Evolutionary conservation across 2,329 filamentous ascomycete genomes (phyloP).

Genomic region (Aspergillus calidoustus): DNA sequence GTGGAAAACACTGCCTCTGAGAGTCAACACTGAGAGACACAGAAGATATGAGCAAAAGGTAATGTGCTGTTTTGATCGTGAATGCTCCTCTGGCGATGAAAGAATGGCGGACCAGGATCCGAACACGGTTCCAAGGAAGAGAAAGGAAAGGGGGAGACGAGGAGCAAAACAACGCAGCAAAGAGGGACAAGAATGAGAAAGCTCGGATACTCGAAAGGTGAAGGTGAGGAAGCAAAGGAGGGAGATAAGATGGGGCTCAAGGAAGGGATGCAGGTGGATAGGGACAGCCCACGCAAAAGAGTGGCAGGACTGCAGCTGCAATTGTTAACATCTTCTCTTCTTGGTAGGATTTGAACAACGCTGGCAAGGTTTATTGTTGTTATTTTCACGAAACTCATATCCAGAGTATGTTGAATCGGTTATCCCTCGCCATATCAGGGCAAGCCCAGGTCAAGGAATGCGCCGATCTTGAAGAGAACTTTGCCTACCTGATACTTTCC

Average conservation of each 20-base stretch:
- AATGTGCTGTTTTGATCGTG: neutral
- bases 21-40: neutral
- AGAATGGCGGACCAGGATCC: neutral
- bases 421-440: conserved; percentile 5
- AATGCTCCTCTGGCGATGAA: neutral
- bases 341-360: neutral
- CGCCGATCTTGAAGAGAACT: neutral
- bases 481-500: neutral
- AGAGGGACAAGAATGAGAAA: conserved; percentile 15
- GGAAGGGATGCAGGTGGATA: conserved; percentile 13
- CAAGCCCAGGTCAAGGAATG: conserved; percentile 12
- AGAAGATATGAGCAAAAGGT: neutral
- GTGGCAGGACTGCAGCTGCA: conserved; percentile 1
- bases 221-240: conserved; percentile 8
- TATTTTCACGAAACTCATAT: neutral
- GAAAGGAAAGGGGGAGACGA: conserved; percentile 7
- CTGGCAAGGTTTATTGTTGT: neutral
- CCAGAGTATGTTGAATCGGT: neutral
- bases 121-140: neutral
- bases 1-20: neutral
- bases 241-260: conserved; percentile 9
- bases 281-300: neutral
- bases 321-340: neutral
- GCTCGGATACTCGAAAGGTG: neutral
- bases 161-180: conserved; percentile 5